These are phyloP conservation scores for Xylaria grammica DNA, from an alignment of 495 filamentous ascomycete genomes.

Conservation along the genomic window DNA sequence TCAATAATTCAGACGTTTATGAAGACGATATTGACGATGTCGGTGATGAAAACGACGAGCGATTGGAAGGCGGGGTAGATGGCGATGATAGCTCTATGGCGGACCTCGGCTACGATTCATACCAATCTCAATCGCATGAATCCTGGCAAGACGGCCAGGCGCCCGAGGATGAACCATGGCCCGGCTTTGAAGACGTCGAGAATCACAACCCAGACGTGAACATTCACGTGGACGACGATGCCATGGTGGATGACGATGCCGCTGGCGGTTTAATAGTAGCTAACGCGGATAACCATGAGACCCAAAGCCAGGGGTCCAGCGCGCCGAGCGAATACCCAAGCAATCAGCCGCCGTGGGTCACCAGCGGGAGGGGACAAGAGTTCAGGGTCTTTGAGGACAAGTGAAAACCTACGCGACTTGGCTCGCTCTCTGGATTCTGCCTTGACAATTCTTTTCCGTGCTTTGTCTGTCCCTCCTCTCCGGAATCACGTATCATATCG, in stretches of 20 bases:
- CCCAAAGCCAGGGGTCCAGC: constrained; percentile 43
- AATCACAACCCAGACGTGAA: constrained; percentile 43
- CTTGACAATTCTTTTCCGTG: background rate
- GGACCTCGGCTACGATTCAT: constrained; percentile 27
- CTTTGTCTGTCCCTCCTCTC: too few species aligned
- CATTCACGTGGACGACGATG: constrained; percentile 32
- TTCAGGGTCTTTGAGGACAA: background rate
- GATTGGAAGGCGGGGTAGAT: constrained; percentile 8
- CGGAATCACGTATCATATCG: background rate
- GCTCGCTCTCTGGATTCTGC: background rate
- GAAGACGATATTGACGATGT: constrained; percentile 39
- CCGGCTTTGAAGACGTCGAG: constrained; percentile 51
- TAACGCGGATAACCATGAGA: constrained; percentile 33
- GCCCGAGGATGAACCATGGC: constrained; percentile 51
- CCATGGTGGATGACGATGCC: constrained; percentile 27
- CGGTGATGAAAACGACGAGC: constrained; percentile 29
- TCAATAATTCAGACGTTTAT: constrained; percentile 41
- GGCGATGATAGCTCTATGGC: constrained; percentile 33
- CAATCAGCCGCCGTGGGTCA: constrained; percentile 35
- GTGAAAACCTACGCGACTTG: background rate
- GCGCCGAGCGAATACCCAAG: constrained; percentile 48
- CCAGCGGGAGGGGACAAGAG: background rate
- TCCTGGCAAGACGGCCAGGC: constrained; percentile 37
- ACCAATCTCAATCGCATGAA: constrained; percentile 18
- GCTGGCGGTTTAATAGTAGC: background rate